A percentile compares a stretch with the other conserved stretches of the same genome.
These are phyloP conservation scores for Colletotrichum godetiae DNA, from an alignment of 2,329 filamentous ascomycete genomes.

Conservation along the genomic window DNA sequence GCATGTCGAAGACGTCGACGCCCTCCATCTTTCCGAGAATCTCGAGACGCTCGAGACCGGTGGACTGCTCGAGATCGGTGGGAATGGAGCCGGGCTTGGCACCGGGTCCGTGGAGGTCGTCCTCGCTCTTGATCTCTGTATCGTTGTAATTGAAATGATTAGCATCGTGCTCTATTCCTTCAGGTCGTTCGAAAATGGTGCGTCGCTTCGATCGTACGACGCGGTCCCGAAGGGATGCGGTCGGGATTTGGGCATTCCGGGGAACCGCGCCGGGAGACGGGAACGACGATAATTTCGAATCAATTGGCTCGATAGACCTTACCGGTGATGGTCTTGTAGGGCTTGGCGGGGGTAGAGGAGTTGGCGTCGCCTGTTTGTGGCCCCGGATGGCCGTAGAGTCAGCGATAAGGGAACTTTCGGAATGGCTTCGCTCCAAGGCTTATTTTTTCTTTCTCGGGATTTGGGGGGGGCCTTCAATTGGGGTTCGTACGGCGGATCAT, in stretches of 20 bases:
- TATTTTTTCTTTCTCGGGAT: constrained; percentile 22
- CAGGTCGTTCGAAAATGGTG: not conserved
- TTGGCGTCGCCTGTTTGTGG: constrained; percentile 49
- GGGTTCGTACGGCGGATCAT: constrained; percentile 67
- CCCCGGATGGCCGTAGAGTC: constrained; percentile 19
- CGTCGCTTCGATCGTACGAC: constrained; percentile 22
- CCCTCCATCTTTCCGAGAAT: constrained; percentile 99
- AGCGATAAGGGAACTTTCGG: constrained; percentile 26
- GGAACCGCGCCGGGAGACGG: constrained; percentile 14
- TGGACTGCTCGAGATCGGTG: constrained; percentile 94
- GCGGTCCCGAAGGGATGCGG: constrained; percentile 30
- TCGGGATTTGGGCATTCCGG: constrained; percentile 1
- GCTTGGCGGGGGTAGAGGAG: constrained; percentile 50
- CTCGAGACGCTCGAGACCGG: constrained; percentile 97
- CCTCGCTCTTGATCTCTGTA: constrained; percentile 82
- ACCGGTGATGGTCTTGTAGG: constrained; percentile 61
- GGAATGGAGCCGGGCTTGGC: constrained; percentile 85
- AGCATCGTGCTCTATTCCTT: constrained; percentile 3
- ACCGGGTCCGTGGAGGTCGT: constrained; percentile 89
- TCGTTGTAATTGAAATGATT: constrained; percentile 19
- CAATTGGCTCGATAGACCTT: constrained; percentile 41
- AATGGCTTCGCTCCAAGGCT: constrained; percentile 13
- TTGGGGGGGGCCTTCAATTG: constrained; percentile 37
- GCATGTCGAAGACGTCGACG: constrained; percentile 98
- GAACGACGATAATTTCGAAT: constrained; percentile 18